phyloP scores from a whole-genome alignment of 148 eudicot genomes.

The Salicornia ramosissima region DNA sequence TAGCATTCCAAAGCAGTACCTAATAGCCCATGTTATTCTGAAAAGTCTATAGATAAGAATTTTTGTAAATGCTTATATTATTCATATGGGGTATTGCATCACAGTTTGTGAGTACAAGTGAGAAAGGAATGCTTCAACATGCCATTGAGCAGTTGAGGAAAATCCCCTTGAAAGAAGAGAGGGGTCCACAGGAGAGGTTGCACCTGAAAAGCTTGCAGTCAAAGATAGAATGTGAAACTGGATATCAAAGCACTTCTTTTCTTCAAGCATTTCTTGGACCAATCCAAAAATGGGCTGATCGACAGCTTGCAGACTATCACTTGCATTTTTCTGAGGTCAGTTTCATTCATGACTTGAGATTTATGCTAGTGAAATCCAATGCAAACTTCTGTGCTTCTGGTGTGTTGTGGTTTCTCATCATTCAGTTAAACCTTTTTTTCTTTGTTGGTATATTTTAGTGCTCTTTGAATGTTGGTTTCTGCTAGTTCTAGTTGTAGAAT shows the following conservation, averaged over 20 bases:
- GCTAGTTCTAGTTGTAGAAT: not conserved
- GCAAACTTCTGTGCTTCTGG: constrained; percentile 13
- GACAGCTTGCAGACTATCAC: constrained; percentile 86
- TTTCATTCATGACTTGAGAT: constrained; percentile 17
- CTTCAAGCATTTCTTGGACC: constrained; percentile 82
- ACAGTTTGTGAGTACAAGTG: constrained; percentile 87
- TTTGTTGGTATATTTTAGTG: not conserved
- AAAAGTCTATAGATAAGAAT: too few species aligned
- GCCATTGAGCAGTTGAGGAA: constrained; percentile 80
- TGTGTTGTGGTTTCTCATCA: not conserved
- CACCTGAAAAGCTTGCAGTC: constrained; percentile 83
- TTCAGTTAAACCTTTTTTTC: too few species aligned
- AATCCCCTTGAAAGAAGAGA: constrained; percentile 88
- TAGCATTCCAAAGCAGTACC: not conserved
- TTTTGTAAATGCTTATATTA: not conserved
- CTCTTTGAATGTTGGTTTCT: not conserved
- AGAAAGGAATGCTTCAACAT: constrained; percentile 69
- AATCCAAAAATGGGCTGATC: constrained; percentile 87
- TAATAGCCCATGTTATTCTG: not conserved
- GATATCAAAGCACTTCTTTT: constrained; percentile 59
- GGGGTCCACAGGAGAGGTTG: constrained; percentile 89
- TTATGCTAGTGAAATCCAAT: constrained; percentile 4
- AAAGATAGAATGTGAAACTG: constrained; percentile 57
- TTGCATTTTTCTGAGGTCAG: constrained; percentile 76
- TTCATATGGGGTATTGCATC: constrained; percentile 22